Evolutionary conservation across 2,329 filamentous ascomycete genomes (phyloP).

Genomic region (Colletotrichum sansevieriae): DNA sequence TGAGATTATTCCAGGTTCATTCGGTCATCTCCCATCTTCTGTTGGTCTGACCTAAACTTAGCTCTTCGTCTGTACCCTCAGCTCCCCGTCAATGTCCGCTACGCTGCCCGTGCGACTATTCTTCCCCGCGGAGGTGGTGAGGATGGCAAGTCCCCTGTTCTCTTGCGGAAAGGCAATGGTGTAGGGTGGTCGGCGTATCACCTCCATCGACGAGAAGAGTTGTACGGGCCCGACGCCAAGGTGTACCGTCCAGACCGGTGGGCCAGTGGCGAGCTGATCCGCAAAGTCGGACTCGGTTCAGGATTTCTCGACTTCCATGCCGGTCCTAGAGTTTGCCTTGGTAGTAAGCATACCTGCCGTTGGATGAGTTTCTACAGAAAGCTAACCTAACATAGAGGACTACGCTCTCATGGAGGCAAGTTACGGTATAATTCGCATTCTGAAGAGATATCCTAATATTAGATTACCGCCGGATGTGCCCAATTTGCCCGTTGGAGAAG

Average conservation of each 20-base stretch:
- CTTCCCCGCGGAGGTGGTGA: conserved; percentile 33
- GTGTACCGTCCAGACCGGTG: neutral
- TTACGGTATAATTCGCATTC: conserved; percentile 42
- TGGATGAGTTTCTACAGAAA: neutral
- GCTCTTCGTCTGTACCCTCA: conserved; percentile 44
- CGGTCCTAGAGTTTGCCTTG: neutral
- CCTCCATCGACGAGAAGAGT: neutral
- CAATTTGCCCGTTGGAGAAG: conserved; percentile 44
- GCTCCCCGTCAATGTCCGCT: conserved; percentile 29
- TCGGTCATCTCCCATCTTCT: neutral
- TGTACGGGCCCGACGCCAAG: neutral
- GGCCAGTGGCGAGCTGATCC: neutral
- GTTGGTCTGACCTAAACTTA: conserved; percentile 12
- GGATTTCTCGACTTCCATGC: neutral
- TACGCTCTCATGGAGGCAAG: conserved; percentile 45
- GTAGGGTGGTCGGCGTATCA: neutral
- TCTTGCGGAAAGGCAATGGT: neutral
- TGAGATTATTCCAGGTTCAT: neutral
- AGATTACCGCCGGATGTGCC: conserved; percentile 38
- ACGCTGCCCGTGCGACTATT: conserved; percentile 13
- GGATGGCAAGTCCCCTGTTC: conserved; percentile 22
- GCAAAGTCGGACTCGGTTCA: neutral
- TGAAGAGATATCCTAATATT: conserved; percentile 45
- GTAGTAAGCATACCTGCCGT: neutral
- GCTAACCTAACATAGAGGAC: conserved; percentile 43